Conservation (phyloP, 495 filamentous ascomycete genomes). For the Penicillium bovifimosum region DNA sequence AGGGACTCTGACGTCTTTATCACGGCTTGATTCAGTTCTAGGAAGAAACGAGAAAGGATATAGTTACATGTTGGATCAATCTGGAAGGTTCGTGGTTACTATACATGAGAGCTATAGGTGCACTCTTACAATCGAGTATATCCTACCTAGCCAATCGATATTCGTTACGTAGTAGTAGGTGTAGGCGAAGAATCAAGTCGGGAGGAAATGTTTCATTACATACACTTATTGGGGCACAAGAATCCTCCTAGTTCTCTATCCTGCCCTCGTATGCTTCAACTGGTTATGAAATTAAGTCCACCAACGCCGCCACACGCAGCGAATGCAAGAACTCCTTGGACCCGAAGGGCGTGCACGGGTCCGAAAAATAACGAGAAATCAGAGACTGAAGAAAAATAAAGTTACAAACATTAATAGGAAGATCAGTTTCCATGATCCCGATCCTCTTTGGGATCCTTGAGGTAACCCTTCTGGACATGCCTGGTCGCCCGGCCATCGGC, state of each 20-base stretch:
- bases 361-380: slow-evolving; percentile 5
- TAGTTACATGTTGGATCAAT: too few species aligned
- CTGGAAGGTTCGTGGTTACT: too few species aligned
- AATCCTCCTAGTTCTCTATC: not conserved
- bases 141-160: too few species aligned
- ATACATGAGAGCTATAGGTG: too few species aligned
- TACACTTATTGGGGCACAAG: not conserved
- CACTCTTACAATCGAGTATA: too few species aligned
- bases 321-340: slow-evolving; percentile 17
- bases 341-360: not conserved
- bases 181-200: too few species aligned
- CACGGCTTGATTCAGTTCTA: too few species aligned
- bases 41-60: too few species aligned
- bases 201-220: too few species aligned
- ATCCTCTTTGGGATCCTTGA: slow-evolving; percentile 42
- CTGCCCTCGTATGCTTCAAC: slow-evolving; percentile 5
- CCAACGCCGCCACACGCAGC: slow-evolving; percentile 20
- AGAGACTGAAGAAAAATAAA: slow-evolving; percentile 17
- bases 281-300: slow-evolving; percentile 1
- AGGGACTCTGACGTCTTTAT: too few species aligned
- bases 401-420: slow-evolving; percentile 11
- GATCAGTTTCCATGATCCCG: slow-evolving; percentile 27
- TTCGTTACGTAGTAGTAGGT: too few species aligned
- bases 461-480: slow-evolving; percentile 43
- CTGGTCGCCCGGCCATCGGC: slow-evolving; percentile 41